Percentiles rank a stretch among this genome's conserved stretches.
phyloP scores from a whole-genome alignment of 768 basidiomycete species.

The Mycena sanguinolenta region DNA sequence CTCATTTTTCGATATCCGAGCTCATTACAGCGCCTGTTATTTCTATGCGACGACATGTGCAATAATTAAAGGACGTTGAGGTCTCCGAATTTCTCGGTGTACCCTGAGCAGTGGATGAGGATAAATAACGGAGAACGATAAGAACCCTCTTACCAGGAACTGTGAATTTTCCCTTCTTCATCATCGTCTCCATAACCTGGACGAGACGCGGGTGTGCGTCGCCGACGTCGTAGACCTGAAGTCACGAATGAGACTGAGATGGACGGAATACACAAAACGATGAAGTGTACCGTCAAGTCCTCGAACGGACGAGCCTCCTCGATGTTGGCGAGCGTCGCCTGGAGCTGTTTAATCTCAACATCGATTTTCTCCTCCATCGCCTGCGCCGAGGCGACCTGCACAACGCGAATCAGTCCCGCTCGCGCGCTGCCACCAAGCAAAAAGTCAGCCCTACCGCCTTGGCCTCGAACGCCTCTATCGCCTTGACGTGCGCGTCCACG shows the following conservation, averaged over 20 bases:
- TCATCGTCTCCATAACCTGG: constrained; percentile 93
- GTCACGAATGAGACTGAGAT: constrained; percentile 1
- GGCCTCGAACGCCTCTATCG: constrained; percentile 95
- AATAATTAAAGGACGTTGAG: constrained; percentile 85
- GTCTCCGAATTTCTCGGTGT: constrained; percentile 98
- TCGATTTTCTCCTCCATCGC: constrained; percentile 93
- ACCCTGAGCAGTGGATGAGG: constrained; percentile 60
- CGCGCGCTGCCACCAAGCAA: constrained; percentile 24
- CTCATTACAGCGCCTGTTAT: constrained; percentile 28
- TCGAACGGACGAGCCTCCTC: constrained; percentile 98
- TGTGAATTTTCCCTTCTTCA: constrained; percentile 98
- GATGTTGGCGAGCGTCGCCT: constrained; percentile 95
- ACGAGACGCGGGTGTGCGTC: constrained; percentile 93
- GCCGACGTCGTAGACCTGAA: constrained; percentile 88
- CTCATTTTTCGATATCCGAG: neutral
- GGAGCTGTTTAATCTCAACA: constrained; percentile 89
- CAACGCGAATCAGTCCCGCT: constrained; percentile 14
- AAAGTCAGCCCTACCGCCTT: constrained; percentile 82
- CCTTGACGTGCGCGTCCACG: constrained; percentile 88
- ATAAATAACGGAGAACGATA: neutral
- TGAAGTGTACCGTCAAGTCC: constrained; percentile 85
- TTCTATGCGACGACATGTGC: constrained; percentile 34
- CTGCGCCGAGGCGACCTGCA: constrained; percentile 88
- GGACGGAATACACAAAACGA: neutral
- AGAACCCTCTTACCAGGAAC: constrained; percentile 79